A percentile compares a stretch with the other conserved stretches of the same genome.
These are phyloP conservation scores for Rubroshorea leprosula DNA, from an alignment of 345 rosid genomes.

Conservation along the genomic window DNA sequence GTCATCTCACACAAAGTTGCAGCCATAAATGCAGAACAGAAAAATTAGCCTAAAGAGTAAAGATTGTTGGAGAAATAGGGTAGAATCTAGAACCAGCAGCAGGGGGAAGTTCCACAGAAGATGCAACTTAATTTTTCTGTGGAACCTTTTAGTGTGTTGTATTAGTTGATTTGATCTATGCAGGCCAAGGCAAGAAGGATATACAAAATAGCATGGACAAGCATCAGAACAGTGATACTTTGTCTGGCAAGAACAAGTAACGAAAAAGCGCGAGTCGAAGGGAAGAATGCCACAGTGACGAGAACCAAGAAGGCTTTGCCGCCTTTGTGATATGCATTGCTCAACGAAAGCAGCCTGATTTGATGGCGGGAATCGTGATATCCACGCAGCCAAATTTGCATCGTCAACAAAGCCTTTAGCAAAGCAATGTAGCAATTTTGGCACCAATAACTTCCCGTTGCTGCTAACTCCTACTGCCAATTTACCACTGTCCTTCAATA, in stretches of 20 bases:
- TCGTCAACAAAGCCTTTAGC: constrained; percentile 43
- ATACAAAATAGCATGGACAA: background rate
- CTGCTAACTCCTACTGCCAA: constrained; percentile 44
- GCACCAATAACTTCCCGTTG: constrained; percentile 49
- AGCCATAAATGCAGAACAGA: too few species aligned
- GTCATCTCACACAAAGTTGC: too few species aligned
- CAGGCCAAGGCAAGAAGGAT: constrained; percentile 1
- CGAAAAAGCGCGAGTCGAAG: constrained; percentile 57
- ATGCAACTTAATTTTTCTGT: constrained; percentile 2
- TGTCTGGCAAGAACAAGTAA: too few species aligned
- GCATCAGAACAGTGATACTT: too few species aligned
- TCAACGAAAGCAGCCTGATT: constrained; percentile 44
- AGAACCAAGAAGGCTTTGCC: constrained; percentile 39
- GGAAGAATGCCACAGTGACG: constrained; percentile 45
- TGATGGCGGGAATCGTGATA: constrained; percentile 42
- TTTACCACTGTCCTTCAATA: too few species aligned
- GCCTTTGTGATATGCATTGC: constrained; percentile 35
- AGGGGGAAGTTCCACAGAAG: background rate
- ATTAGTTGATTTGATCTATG: background rate
- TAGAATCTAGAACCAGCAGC: too few species aligned
- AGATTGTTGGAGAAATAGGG: too few species aligned
- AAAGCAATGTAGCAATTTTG: constrained; percentile 49
- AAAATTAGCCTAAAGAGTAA: too few species aligned
- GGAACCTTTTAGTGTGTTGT: too few species aligned
- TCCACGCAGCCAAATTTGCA: constrained; percentile 41